A percentile compares a stretch with the other conserved stretches of the same genome.
Conservation (phyloP, 176 grass and related monocot genomes). For the Hsuehochloa calcarea region DNA sequence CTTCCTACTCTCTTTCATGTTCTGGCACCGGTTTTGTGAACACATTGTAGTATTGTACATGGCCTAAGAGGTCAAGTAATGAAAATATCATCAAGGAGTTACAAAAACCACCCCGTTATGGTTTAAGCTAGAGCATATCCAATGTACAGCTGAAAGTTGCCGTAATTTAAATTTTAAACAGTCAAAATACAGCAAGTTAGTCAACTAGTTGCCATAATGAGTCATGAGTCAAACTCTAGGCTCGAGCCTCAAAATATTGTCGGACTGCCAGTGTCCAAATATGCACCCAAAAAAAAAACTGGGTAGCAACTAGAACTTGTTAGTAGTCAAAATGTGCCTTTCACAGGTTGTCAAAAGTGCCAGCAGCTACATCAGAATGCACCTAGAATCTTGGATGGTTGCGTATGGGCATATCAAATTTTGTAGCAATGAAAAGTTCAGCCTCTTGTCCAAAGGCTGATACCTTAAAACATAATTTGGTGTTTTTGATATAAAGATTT, state of each 20-base stretch:
- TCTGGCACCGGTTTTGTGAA: too few species aligned
- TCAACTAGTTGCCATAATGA: background rate
- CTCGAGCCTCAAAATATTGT: background rate
- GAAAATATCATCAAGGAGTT: background rate
- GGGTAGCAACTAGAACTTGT: background rate
- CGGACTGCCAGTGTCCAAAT: background rate
- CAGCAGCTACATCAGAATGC: background rate
- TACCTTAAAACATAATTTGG: background rate
- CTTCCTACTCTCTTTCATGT: too few species aligned
- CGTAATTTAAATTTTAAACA: background rate
- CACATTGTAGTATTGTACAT: too few species aligned
- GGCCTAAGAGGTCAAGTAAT: background rate
- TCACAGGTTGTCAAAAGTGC: background rate
- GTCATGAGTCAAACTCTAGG: background rate
- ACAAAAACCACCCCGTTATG: background rate
- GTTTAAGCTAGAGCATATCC: background rate
- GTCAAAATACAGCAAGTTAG: constrained; percentile 2
- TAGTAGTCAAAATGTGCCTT: background rate
- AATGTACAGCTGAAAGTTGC: background rate
- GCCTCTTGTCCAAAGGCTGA: background rate
- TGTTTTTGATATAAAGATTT: background rate
- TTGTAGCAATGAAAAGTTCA: constrained; percentile 12
- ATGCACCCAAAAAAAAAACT: background rate
- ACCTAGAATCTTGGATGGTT: background rate
- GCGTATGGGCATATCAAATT: background rate